phyloP scores from a whole-genome alignment of 805 yeast species.

The Komagataella populi region DNA sequence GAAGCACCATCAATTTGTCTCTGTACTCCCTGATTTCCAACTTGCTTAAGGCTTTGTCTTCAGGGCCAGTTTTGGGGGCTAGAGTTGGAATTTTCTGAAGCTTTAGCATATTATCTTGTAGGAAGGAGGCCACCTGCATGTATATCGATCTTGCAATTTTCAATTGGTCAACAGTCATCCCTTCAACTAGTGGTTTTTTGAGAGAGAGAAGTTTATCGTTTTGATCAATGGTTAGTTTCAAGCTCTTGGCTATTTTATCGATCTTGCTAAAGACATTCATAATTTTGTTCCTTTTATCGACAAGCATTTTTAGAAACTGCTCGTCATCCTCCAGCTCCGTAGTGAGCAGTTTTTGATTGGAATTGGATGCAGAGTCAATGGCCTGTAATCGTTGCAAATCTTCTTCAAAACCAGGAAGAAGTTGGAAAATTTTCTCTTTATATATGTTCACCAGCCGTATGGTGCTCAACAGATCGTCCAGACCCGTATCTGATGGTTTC shows the following conservation, averaged over 20 bases:
- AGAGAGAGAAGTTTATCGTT: conserved; percentile 4
- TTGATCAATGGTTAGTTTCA: conserved; percentile 15
- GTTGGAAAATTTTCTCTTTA: conserved; percentile 8
- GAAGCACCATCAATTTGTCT: conserved; percentile 73
- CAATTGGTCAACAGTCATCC: conserved; percentile 22
- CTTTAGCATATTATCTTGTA: conserved; percentile 55
- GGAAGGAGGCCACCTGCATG: conserved; percentile 38
- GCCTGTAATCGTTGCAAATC: conserved; percentile 2
- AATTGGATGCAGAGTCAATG: neutral
- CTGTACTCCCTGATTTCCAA: conserved; percentile 43
- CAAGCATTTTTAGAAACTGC: conserved; percentile 17
- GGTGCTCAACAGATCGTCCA: conserved; percentile 20
- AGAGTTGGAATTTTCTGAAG: conserved; percentile 45
- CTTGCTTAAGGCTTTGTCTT: conserved; percentile 24
- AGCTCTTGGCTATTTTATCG: conserved; percentile 33
- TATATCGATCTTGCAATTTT: conserved; percentile 41
- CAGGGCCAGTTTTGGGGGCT: conserved; percentile 15
- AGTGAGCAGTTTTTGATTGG: neutral
- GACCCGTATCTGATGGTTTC: neutral
- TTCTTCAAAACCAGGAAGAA: conserved; percentile 7
- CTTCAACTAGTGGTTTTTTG: conserved; percentile 8
- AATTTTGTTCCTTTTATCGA: conserved; percentile 28
- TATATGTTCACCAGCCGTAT: conserved; percentile 17
- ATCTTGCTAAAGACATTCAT: conserved; percentile 35
- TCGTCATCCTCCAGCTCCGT: conserved; percentile 2